Percentiles rank a stretch among this genome's conserved stretches.
phyloP scores from a whole-genome alignment of 768 basidiomycete species.

The Lactarius sanguifluus region DNA sequence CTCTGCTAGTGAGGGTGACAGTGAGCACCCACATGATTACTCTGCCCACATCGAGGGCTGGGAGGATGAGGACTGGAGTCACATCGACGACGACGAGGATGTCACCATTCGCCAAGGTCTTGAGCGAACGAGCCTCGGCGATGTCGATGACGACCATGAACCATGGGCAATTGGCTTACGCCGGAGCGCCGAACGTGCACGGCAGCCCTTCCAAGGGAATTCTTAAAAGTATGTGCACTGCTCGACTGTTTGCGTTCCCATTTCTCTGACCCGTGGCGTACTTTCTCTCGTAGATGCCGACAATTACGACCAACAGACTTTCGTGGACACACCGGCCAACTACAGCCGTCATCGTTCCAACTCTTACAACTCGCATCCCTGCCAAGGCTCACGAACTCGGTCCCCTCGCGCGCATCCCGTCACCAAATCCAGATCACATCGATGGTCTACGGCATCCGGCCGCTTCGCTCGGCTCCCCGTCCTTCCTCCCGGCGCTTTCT shows the following conservation, averaged over 20 bases:
- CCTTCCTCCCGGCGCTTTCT: conserved; percentile 55
- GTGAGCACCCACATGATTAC: conserved; percentile 39
- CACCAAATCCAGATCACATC: conserved; percentile 82
- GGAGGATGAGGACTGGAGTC: conserved; percentile 80
- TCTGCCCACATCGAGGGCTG: conserved; percentile 54
- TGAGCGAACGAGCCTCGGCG: conserved; percentile 49
- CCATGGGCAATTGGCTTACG: conserved; percentile 79
- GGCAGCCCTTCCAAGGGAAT: conserved; percentile 81
- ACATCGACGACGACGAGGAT: conserved; percentile 67
- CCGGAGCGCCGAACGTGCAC: conserved; percentile 65
- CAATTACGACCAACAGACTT: conserved; percentile 63
- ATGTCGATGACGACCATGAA: conserved; percentile 58
- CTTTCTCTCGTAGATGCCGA: conserved; percentile 55
- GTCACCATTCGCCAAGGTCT: conserved; percentile 67
- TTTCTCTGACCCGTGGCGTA: background rate
- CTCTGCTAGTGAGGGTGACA: conserved; percentile 47
- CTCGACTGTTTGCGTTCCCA: conserved; percentile 17
- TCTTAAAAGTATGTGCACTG: conserved; percentile 64
- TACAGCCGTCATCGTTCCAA: conserved; percentile 69
- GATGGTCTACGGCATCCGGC: conserved; percentile 74
- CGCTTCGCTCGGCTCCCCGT: conserved; percentile 27
- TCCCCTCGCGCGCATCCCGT: conserved; percentile 78
- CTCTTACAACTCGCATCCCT: conserved; percentile 66
- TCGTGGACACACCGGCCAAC: conserved; percentile 45
- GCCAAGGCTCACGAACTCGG: conserved; percentile 59